A percentile compares a stretch with the other conserved stretches of the same genome.
Evolutionary conservation across 2,329 filamentous ascomycete genomes (phyloP).

Genomic region (Penicillium sp.): DNA sequence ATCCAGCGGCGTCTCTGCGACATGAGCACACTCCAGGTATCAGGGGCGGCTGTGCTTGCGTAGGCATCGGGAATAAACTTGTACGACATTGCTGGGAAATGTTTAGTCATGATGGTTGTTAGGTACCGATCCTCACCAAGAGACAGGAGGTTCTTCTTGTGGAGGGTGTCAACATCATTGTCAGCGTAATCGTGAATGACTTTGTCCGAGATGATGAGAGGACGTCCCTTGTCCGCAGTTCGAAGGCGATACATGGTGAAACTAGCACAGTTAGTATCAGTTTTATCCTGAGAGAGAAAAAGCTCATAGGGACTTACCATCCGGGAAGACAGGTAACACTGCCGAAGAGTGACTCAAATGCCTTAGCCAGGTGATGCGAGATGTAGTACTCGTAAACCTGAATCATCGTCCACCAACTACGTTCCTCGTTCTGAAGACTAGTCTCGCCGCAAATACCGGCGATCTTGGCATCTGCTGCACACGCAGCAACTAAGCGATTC

Average conservation of each 20-base stretch:
- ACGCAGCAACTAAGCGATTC: constrained; percentile 88
- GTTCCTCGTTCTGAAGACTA: constrained; percentile 90
- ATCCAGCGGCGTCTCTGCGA: constrained; percentile 99
- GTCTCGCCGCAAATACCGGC: constrained; percentile 97
- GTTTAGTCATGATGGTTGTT: constrained; percentile 96
- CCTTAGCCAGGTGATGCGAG: constrained; percentile 93
- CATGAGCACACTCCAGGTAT: constrained; percentile 88
- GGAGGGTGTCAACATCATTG: constrained; percentile 86
- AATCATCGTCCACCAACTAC: constrained; percentile 99
- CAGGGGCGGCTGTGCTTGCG: constrained; percentile 88
- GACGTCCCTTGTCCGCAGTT: constrained; percentile 90
- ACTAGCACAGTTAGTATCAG: constrained; percentile 57
- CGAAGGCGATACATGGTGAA: constrained; percentile 98
- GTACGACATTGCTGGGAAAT: constrained; percentile 93
- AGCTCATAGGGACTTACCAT: constrained; percentile 66
- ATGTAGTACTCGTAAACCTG: constrained; percentile 99
- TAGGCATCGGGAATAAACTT: constrained; percentile 95
- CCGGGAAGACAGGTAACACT: constrained; percentile 98
- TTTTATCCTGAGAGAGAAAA: not conserved
- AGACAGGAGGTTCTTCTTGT: constrained; percentile 89
- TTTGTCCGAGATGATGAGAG: constrained; percentile 86
- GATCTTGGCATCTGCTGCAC: constrained; percentile 92
- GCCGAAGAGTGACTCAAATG: constrained; percentile 96
- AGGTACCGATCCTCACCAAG: constrained; percentile 96
- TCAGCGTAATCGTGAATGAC: constrained; percentile 87